Evolutionary conservation across 2,329 filamentous ascomycete species (phyloP).

Genomic region (Aschersonia sp.): DNA sequence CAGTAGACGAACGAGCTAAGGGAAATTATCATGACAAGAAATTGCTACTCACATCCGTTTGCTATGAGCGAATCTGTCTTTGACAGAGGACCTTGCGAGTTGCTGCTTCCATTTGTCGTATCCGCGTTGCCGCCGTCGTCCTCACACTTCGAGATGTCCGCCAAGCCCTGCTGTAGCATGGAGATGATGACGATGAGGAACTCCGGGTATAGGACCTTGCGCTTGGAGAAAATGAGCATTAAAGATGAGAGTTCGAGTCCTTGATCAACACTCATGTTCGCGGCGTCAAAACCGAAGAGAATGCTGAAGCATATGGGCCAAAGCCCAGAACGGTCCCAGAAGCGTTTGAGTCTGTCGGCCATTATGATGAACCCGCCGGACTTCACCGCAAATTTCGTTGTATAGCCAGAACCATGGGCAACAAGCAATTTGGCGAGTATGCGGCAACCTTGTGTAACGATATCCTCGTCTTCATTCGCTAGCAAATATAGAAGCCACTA

Average conservation of each 20-base stretch:
- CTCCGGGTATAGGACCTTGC: conserved; percentile 60
- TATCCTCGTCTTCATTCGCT: conserved; percentile 70
- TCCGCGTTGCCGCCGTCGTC: conserved; percentile 22
- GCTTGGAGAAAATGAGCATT: conserved; percentile 55
- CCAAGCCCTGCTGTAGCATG: conserved; percentile 78
- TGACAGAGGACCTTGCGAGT: background rate
- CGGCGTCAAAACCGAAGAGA: conserved; percentile 71
- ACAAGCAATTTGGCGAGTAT: conserved; percentile 74
- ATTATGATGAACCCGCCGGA: conserved; percentile 80
- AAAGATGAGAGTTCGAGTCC: conserved; percentile 63
- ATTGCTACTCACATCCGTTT: too few relatives aligned
- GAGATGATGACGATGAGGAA: conserved; percentile 65
- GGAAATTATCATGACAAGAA: too few relatives aligned
- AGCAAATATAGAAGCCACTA: conserved; percentile 87
- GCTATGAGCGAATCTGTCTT: background rate
- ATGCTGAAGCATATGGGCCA: conserved; percentile 86
- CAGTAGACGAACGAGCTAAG: too few relatives aligned
- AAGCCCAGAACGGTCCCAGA: conserved; percentile 74
- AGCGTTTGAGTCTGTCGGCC: conserved; percentile 65
- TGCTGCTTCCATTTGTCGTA: background rate
- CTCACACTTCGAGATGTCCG: conserved; percentile 49
- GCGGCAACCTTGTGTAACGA: conserved; percentile 66
- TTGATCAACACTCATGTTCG: conserved; percentile 55
- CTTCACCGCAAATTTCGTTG: conserved; percentile 69
- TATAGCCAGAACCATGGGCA: conserved; percentile 68